Evolutionary conservation across 73 alveolate species (phyloP), one percentile per base, ranked within the genome.

Genomic region (Paramecium pentaurelia): DNA sequence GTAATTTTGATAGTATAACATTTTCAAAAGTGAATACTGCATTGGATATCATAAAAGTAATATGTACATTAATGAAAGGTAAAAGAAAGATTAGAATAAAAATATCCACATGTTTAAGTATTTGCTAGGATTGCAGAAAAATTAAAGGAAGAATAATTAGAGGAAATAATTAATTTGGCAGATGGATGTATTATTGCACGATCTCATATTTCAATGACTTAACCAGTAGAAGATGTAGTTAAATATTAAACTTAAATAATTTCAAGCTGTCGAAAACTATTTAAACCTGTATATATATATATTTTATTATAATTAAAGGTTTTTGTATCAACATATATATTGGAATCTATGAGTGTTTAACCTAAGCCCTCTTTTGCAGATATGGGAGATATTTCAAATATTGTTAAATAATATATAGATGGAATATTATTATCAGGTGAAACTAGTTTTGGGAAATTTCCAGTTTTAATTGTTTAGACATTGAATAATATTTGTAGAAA

Each of bases 321-420:
- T 6, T 80, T 80, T 49, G 58, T 80, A 44, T 22, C 71, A 8
- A 80, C 91, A n/a, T 49, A 80, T 14, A 49, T 80, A 18, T 28
- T 80, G 28, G 91, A 80, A 80, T 80, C 91, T 80, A 80, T 80
- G 91, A 44, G 47, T 32, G 73, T 80, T 18, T 47, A 40, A 22
- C 27, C 22, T 1, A 80, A 49, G 27, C 91, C 91, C 8, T 45
- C 91, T 3, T 80, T 42, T 80, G 91, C 91, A 27, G 91, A 80
- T 32, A 80, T 80, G 91, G 91, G 91, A 80, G 91, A 80, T 10
- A 80, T 80, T 20, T 80, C 91, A 9, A 80, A 80, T 80, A 44
- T 80, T 42, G 91, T 80, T 8, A 45, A 47, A 80, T 42, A 80
- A 80, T 80, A 80, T 47, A 80, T 80, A 10, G 91, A 80, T 45